Conservation (phyloP, 176 grass and related monocot genomes). For the Panicum miliaceum region DNA sequence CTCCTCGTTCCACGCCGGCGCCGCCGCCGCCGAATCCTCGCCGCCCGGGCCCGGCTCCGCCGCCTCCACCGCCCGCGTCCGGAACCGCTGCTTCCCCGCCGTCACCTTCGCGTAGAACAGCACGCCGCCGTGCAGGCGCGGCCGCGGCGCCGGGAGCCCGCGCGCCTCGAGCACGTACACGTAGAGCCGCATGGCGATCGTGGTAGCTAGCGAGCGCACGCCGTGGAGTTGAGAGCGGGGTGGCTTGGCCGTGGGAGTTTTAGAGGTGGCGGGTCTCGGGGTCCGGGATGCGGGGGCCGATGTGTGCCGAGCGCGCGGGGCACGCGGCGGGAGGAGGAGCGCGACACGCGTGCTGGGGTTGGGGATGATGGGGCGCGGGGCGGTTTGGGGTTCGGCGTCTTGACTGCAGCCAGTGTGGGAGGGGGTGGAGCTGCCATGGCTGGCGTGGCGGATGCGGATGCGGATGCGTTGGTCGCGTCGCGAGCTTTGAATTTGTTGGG, state of each 20-base stretch:
- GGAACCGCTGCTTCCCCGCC: slow-evolving; percentile 57
- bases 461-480: slow-evolving; percentile 2
- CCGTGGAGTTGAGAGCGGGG: not conserved
- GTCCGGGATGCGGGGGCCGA: not conserved
- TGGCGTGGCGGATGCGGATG: not conserved
- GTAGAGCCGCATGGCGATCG: slow-evolving; percentile 62
- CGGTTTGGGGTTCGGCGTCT: not conserved
- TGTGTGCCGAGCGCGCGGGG: slow-evolving; percentile 13
- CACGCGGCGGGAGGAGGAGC: slow-evolving; percentile 27
- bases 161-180: slow-evolving; percentile 68
- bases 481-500: not conserved
- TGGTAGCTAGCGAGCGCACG: not conserved
- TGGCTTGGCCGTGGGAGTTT: not conserved
- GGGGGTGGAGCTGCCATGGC: not conserved
- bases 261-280: slow-evolving; percentile 14
- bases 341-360: slow-evolving; percentile 4
- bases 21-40: slow-evolving; percentile 23
- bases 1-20: slow-evolving; percentile 79
- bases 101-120: slow-evolving; percentile 68
- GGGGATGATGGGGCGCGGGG: not conserved
- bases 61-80: slow-evolving; percentile 58
- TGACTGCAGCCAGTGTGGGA: not conserved
- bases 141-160: slow-evolving; percentile 34
- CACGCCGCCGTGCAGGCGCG: not conserved
- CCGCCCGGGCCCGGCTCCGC: slow-evolving; percentile 20